phyloP scores from a whole-genome alignment of 257 asterid species.

The Jaltomata sinuosa region DNA sequence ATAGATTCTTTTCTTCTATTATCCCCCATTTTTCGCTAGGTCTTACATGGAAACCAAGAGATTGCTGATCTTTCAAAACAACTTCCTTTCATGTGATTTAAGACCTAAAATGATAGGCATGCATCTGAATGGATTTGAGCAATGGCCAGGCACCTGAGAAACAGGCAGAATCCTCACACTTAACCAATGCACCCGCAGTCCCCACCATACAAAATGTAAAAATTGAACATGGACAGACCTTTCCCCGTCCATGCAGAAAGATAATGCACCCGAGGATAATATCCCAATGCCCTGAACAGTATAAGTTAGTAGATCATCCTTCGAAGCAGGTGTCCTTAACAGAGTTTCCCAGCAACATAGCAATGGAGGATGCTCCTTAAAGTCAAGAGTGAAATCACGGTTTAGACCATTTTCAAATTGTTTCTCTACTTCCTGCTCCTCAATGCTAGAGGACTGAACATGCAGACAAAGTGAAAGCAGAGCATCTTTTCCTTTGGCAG shows the following conservation, averaged over 20 bases:
- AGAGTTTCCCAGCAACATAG: slow-evolving; percentile 64
- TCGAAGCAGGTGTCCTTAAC: slow-evolving; percentile 38
- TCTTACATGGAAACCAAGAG: not conserved
- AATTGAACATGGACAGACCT: slow-evolving; percentile 33
- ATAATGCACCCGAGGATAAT: slow-evolving; percentile 54
- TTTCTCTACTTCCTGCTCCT: slow-evolving; percentile 37
- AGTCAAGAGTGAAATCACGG: slow-evolving; percentile 31
- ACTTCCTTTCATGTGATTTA: not conserved
- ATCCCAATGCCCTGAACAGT: slow-evolving; percentile 46
- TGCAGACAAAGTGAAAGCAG: slow-evolving; percentile 38
- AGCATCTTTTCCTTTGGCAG: slow-evolving; percentile 51
- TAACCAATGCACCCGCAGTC: not conserved
- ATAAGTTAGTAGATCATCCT: slow-evolving; percentile 42
- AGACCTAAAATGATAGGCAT: not conserved
- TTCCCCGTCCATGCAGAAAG: slow-evolving; percentile 58
- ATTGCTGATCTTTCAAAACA: not conserved
- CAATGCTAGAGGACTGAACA: slow-evolving; percentile 26
- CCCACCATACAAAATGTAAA: slow-evolving; percentile 1
- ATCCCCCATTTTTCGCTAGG: not conserved
- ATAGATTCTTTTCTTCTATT: not conserved
- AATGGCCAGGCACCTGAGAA: not conserved
- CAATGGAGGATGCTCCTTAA: slow-evolving; percentile 72
- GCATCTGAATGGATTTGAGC: not conserved
- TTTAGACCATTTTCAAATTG: slow-evolving; percentile 22
- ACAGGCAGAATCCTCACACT: not conserved